A percentile compares a stretch with the other conserved stretches of the same genome.
Conservation (phyloP, 768 basidiomycete species). For the Boletus sensibilis region DNA sequence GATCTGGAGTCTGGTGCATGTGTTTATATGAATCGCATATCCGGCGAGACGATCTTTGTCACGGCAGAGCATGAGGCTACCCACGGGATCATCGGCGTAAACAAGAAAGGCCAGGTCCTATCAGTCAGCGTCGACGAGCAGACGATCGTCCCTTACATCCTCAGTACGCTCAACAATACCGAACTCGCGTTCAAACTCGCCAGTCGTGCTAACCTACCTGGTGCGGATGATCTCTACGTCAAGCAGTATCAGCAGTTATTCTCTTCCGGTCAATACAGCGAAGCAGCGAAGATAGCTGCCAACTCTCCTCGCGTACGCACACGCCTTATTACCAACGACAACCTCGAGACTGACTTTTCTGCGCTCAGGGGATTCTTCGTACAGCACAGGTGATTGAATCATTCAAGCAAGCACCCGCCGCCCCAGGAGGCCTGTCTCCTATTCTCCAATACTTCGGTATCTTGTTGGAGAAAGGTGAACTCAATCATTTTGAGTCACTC, state of each 20-base stretch:
- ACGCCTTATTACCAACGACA: background rate
- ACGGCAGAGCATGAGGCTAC: slow-evolving; percentile 94
- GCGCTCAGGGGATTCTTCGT: slow-evolving; percentile 79
- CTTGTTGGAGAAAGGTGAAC: slow-evolving; percentile 95
- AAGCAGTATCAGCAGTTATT: slow-evolving; percentile 93
- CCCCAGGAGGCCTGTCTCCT: slow-evolving; percentile 87
- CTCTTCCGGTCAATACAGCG: slow-evolving; percentile 81
- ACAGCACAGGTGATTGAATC: slow-evolving; percentile 95
- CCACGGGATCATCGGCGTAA: slow-evolving; percentile 97
- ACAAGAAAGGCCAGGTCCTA: slow-evolving; percentile 98
- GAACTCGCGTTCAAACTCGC: slow-evolving; percentile 98
- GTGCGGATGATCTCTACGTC: slow-evolving; percentile 95
- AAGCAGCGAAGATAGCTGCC: slow-evolving; percentile 97
- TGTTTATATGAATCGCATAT: slow-evolving; percentile 99
- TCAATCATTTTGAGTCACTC: slow-evolving; percentile 93
- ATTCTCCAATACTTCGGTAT: slow-evolving; percentile 99
- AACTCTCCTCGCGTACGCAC: slow-evolving; percentile 83
- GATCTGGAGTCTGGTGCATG: slow-evolving; percentile 96
- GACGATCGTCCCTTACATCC: slow-evolving; percentile 92
- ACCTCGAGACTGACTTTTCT: slow-evolving; percentile 3
- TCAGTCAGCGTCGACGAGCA: slow-evolving; percentile 97
- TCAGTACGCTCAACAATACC: slow-evolving; percentile 92
- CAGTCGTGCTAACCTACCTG: slow-evolving; percentile 92
- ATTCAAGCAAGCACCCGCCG: slow-evolving; percentile 93
- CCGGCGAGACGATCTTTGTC: slow-evolving; percentile 98